Conservation (phyloP, 106 monocot species). For the Phalaenopsis aphrodite region DNA sequence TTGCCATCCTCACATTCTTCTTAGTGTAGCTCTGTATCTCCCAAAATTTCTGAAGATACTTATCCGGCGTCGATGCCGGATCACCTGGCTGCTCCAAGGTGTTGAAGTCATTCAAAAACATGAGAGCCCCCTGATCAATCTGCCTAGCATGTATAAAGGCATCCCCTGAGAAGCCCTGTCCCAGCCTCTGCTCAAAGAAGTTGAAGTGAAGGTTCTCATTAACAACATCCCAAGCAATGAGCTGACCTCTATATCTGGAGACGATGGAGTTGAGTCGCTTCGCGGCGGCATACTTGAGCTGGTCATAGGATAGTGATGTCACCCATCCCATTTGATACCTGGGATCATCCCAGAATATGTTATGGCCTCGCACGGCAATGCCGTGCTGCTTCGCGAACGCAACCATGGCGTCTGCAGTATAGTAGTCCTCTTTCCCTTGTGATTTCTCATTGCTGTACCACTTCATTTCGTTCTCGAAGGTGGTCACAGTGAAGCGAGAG, state of each 20-base stretch:
- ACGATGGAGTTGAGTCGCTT: slow-evolving; percentile 41
- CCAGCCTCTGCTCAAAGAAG: slow-evolving; percentile 50
- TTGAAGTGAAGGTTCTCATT: slow-evolving; percentile 74
- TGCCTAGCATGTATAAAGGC: slow-evolving; percentile 27
- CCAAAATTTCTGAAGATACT: slow-evolving; percentile 50
- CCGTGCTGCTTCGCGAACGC: slow-evolving; percentile 37
- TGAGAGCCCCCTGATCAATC: slow-evolving; percentile 27
- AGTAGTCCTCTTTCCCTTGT: slow-evolving; percentile 48
- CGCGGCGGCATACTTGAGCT: slow-evolving; percentile 35
- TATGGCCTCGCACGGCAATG: slow-evolving; percentile 63
- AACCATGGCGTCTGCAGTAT: slow-evolving; percentile 54
- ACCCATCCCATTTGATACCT: slow-evolving; percentile 37
- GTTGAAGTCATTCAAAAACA: slow-evolving; percentile 89
- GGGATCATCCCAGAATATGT: slow-evolving; percentile 73
- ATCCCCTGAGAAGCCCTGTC: slow-evolving; percentile 20
- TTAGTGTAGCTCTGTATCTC: slow-evolving; percentile 22
- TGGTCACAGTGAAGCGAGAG: slow-evolving; percentile 63
- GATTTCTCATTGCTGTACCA: slow-evolving; percentile 59
- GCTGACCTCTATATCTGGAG: slow-evolving; percentile 40
- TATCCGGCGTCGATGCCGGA: slow-evolving; percentile 11
- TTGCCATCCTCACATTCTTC: slow-evolving; percentile 23
- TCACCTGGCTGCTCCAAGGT: slow-evolving; percentile 56
- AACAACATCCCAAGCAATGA: slow-evolving; percentile 79
- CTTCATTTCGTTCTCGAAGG: slow-evolving; percentile 94
- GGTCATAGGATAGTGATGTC: slow-evolving; percentile 9